Percentiles rank a stretch among this genome's conserved stretches.
Conservation (phyloP, 768 basidiomycete species). For the Pseudohyphozyma bogoriensis region DNA sequence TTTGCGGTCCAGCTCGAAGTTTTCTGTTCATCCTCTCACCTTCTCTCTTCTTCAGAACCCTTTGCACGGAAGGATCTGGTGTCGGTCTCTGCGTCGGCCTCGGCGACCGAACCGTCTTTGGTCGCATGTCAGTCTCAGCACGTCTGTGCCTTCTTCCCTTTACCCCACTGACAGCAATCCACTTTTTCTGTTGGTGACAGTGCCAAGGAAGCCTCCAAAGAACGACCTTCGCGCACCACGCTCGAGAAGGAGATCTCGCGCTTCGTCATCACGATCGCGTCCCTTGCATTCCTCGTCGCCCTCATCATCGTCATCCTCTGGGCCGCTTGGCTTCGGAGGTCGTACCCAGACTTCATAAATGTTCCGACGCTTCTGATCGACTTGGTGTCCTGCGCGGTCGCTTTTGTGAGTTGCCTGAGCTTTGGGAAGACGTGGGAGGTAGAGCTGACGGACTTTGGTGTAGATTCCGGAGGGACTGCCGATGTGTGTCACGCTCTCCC, state of each 20-base stretch:
- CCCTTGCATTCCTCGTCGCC: constrained; percentile 5
- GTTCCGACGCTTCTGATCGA: constrained; percentile 49
- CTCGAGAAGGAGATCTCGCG: constrained; percentile 50
- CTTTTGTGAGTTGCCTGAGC: too few species aligned
- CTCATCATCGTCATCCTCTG: constrained; percentile 20
- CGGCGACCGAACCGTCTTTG: constrained; percentile 32
- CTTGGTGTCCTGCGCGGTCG: constrained; percentile 48
- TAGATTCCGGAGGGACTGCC: constrained; percentile 43
- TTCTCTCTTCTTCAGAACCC: too few species aligned
- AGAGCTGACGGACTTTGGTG: too few species aligned
- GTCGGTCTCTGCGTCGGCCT: constrained; percentile 11
- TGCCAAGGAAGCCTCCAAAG: constrained; percentile 47
- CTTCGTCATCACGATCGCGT: constrained; percentile 36
- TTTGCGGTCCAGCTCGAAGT: constrained; percentile 43
- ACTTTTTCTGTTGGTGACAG: too few species aligned
- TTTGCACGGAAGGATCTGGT: constrained; percentile 1
- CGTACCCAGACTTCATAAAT: constrained; percentile 42
- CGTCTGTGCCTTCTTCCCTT: too few species aligned
- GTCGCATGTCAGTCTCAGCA: too few species aligned
- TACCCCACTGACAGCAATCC: too few species aligned
- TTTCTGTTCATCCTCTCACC: too few species aligned
- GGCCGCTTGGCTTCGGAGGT: constrained; percentile 19
- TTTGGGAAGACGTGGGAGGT: too few species aligned
- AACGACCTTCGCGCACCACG: constrained; percentile 43
- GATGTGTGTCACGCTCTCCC: constrained; percentile 43